These are phyloP conservation scores for Cordyceps militaris DNA, from an alignment of 2,329 filamentous ascomycete species.

Conservation along the genomic window DNA sequence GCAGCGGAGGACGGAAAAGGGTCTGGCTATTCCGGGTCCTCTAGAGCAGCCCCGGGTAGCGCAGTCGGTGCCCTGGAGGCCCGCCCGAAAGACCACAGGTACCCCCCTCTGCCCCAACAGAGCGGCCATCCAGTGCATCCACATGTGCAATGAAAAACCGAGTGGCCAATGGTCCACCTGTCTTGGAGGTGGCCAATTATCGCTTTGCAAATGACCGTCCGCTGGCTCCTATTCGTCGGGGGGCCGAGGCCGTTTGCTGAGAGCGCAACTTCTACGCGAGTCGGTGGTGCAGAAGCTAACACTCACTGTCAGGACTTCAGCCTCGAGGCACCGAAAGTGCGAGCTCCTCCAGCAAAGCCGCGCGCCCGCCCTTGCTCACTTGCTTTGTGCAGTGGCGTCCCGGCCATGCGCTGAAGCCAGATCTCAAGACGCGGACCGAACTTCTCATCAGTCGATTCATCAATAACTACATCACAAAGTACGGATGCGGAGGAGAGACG, in stretches of 20 bases:
- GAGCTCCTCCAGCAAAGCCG: background rate
- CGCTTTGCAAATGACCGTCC: background rate
- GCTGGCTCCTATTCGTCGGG: slow-evolving; percentile 5
- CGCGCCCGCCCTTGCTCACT: background rate
- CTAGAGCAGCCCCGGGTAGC: background rate
- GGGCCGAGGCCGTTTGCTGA: background rate
- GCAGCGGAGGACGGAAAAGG: slow-evolving; percentile 6
- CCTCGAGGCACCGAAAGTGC: too few relatives aligned
- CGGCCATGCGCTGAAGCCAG: slow-evolving; percentile 1
- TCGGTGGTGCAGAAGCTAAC: too few relatives aligned
- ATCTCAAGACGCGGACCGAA: background rate
- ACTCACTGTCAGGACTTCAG: too few relatives aligned
- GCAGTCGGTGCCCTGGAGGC: background rate
- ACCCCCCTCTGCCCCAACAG: background rate
- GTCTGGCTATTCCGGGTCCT: slow-evolving; percentile 11
- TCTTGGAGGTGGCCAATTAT: slow-evolving; percentile 4
- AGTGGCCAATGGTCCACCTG: background rate
- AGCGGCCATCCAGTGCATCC: background rate
- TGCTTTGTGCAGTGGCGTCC: background rate
- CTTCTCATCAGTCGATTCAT: too few relatives aligned
- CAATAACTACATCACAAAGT: too few relatives aligned
- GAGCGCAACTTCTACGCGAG: too few relatives aligned
- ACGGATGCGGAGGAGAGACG: too few relatives aligned
- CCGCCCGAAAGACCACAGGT: background rate
- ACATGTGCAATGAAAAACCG: slow-evolving; percentile 7